Base-by-base conservation (phyloP, 164 flowering plant species). In the Stephania cephalantha region DNA sequence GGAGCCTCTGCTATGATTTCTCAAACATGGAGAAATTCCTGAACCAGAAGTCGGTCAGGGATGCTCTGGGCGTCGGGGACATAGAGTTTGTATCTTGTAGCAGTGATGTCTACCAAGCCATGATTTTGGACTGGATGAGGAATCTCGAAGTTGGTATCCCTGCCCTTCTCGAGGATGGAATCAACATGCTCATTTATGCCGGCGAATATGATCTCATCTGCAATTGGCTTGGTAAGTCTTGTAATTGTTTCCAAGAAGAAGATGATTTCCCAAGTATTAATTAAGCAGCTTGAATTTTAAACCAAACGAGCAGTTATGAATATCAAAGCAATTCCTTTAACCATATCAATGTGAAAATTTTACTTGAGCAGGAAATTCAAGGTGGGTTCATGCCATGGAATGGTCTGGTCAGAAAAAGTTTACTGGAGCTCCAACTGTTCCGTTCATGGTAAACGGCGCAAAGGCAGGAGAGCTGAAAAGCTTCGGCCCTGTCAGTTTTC, bases 311-410 rank as follows among this genome's bases (percentile, higher is more conserved):
- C 66, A 18, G 5, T 6, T 1, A n/a, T 61, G 29, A 20, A 17
- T 6, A 61, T 17, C n/a, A 17, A 61, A 61, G 10, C 22, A 69
- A 15, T 75, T 7, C 1, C 65, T 53, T 6, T 42, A 20, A 8
- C n/a, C 30, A 52, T 48, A 50, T 68, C 9, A 31, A 29, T 68
- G 15, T 15, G 42, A 35, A 35, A 68, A 25, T 63, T 50, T 25
- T 52, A 52, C 8, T n/a, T 70, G 50, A 8, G 66, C 87, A 90
- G 94, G 93, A 65, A 90, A 90, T 78, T 86, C 87, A 9, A 85
- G 84, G 58, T 90, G 94, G 98, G 98, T 94, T 31, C 89, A 94
- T 81, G 90, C 93, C 30, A 91, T 94, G 98, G 86, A 91, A 76
- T 94, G 98, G 98, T 83, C 91, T 46, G 97, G 98, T 30, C 88